Conservation (phyloP, 1,284 basidiomycete species). For the Tilletiaria anomala region DNA sequence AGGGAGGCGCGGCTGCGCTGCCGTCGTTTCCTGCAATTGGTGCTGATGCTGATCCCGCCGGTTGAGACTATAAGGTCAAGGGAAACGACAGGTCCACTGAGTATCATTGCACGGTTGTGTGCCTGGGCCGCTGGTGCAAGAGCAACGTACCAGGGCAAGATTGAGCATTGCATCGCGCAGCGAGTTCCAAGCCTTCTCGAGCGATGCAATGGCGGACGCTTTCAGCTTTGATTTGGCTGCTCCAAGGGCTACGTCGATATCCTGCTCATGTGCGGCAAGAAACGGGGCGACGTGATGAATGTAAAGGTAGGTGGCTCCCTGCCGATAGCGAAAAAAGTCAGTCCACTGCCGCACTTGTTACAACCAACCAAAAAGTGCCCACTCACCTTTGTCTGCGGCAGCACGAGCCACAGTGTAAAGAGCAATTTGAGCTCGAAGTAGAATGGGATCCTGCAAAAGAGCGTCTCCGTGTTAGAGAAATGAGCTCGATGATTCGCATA, state of each 20-base stretch:
- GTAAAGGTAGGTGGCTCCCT: conserved; percentile 68
- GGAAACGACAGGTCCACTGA: background rate
- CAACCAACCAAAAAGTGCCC: background rate
- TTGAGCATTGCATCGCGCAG: background rate
- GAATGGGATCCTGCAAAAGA: conserved; percentile 17
- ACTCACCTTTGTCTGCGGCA: conserved; percentile 23
- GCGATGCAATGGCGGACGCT: background rate
- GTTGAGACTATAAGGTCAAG: background rate
- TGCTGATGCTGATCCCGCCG: too few species aligned
- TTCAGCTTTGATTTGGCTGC: conserved; percentile 22
- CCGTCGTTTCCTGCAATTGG: too few species aligned
- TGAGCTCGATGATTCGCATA: too few species aligned
- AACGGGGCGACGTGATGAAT: conserved; percentile 60
- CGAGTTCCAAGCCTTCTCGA: background rate
- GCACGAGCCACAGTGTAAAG: conserved; percentile 31
- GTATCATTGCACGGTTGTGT: background rate
- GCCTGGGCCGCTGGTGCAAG: background rate
- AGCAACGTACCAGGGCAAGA: background rate
- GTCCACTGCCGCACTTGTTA: background rate
- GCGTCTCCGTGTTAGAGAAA: too few species aligned
- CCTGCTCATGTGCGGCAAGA: conserved; percentile 57
- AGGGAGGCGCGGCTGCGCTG: too few species aligned
- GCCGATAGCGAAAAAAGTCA: background rate
- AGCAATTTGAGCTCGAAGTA: conserved; percentile 24
- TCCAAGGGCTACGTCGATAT: conserved; percentile 63